Conservation (phyloP, 345 rosid species). For the Trapa incisa region DNA sequence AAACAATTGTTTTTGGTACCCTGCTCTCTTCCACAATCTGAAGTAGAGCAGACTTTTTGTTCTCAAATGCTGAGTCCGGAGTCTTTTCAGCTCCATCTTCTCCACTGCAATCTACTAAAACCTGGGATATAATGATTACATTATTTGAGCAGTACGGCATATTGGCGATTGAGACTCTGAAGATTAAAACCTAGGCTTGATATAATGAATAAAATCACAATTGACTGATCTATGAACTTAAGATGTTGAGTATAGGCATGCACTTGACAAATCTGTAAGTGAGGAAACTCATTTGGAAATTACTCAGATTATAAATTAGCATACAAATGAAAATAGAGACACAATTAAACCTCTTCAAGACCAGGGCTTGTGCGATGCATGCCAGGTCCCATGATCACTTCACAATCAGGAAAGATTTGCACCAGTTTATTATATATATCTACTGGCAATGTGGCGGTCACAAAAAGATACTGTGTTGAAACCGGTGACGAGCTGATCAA, state of each 20-base stretch:
- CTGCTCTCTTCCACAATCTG: constrained; percentile 49
- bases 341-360: constrained; percentile 70
- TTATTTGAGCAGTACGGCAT: neutral
- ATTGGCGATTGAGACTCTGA: neutral
- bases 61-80: constrained; percentile 63
- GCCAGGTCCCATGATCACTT: constrained; percentile 88
- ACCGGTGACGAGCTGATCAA: constrained; percentile 61
- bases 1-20: constrained; percentile 65
- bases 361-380: constrained; percentile 70
- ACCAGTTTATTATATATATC: constrained; percentile 75
- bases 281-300: neutral
- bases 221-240: neutral
- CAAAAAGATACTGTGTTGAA: constrained; percentile 71
- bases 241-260: neutral
- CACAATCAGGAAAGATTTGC: constrained; percentile 72
- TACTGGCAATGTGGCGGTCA: constrained; percentile 81
- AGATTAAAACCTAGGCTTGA: neutral
- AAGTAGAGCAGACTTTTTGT: constrained; percentile 72
- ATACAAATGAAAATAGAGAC: neutral
- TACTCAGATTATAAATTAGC: neutral
- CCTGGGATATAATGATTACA: constrained; percentile 22
- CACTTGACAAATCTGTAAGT: neutral
- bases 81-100: constrained; percentile 42
- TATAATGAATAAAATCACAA: neutral
- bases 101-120: constrained; percentile 91